A percentile compares a stretch with the other conserved stretches of the same genome.
phyloP scores from a whole-genome alignment of 1,139 yeast genomes.

The Hemisphaericaspora xylofermentans region DNA sequence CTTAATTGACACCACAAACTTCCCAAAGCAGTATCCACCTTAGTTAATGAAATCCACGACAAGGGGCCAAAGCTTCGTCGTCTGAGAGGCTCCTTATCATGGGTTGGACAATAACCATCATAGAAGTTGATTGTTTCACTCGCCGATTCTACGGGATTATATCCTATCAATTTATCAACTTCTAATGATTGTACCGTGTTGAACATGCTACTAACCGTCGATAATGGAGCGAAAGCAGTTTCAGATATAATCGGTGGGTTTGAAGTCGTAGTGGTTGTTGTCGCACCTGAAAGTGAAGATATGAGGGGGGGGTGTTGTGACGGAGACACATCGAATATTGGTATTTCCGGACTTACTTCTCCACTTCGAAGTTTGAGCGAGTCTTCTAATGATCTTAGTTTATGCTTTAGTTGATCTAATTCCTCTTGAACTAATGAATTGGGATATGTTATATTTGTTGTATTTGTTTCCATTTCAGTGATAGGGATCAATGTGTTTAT shows the following conservation, averaged over 20 bases:
- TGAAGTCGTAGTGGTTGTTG: not conserved
- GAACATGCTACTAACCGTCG: not conserved
- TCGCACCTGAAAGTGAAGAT: not conserved
- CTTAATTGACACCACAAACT: slow-evolving; percentile 17
- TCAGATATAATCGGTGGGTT: slow-evolving; percentile 4
- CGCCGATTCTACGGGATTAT: slow-evolving; percentile 14
- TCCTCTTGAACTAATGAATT: slow-evolving; percentile 17
- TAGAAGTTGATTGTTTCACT: slow-evolving; percentile 33
- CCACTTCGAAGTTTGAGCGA: slow-evolving; percentile 7
- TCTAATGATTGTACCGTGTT: not conserved
- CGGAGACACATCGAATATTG: not conserved
- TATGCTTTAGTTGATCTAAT: slow-evolving; percentile 18
- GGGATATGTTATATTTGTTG: not conserved
- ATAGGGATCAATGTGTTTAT: not conserved
- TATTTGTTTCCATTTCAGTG: not conserved
- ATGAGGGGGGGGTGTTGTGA: not conserved
- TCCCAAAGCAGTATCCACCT: slow-evolving; percentile 24
- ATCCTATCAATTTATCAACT: slow-evolving; percentile 9
- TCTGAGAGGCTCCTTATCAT: slow-evolving; percentile 24
- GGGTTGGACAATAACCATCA: slow-evolving; percentile 29
- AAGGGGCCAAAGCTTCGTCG: slow-evolving; percentile 34
- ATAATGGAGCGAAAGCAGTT: slow-evolving; percentile 1
- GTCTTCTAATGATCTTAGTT: slow-evolving; percentile 15
- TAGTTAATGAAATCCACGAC: slow-evolving; percentile 34
- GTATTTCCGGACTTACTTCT: slow-evolving; percentile 5